These are phyloP conservation scores for Schwanniomyces sp. DNA, from an alignment of 805 yeast genomes.

Conservation along the genomic window DNA sequence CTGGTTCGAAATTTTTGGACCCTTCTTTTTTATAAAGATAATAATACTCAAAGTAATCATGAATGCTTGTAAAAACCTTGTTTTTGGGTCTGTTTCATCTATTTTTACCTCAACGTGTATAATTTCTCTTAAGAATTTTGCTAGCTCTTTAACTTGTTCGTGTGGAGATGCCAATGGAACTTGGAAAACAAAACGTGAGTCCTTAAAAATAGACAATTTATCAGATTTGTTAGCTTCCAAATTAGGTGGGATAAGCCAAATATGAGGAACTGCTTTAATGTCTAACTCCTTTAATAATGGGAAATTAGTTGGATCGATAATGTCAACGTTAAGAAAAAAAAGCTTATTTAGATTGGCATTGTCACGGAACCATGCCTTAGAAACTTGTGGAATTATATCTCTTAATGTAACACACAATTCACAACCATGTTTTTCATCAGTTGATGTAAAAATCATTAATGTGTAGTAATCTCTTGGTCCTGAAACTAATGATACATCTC, in stretches of 20 bases:
- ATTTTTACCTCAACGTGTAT: conserved; percentile 45
- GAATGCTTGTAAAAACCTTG: conserved; percentile 48
- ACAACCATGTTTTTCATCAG: conserved; percentile 44
- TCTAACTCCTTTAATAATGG: conserved; percentile 40
- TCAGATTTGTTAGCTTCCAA: conserved; percentile 21
- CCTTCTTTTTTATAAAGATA: conserved; percentile 49
- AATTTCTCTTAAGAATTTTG: conserved; percentile 50
- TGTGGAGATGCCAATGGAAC: conserved; percentile 34
- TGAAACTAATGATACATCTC: conserved; percentile 38
- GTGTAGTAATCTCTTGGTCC: conserved; percentile 56
- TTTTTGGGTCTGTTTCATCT: conserved; percentile 37
- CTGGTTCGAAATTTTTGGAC: conserved; percentile 22
- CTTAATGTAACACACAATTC: conserved; percentile 46
- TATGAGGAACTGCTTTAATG: conserved; percentile 57
- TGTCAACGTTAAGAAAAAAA: conserved; percentile 53
- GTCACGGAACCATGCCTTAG: conserved; percentile 44
- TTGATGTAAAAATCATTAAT: conserved; percentile 54
- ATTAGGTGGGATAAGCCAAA: conserved; percentile 65
- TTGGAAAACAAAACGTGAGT: conserved; percentile 32
- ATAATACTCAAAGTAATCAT: conserved; percentile 44
- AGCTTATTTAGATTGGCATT: conserved; percentile 41
- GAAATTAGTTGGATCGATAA: conserved; percentile 39
- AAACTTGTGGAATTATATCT: conserved; percentile 39
- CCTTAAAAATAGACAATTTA: conserved; percentile 19
- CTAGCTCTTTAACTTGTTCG: conserved; percentile 48